Base-by-base conservation (phyloP, 768 basidiomycete species). In the Podaxis sp. region DNA sequence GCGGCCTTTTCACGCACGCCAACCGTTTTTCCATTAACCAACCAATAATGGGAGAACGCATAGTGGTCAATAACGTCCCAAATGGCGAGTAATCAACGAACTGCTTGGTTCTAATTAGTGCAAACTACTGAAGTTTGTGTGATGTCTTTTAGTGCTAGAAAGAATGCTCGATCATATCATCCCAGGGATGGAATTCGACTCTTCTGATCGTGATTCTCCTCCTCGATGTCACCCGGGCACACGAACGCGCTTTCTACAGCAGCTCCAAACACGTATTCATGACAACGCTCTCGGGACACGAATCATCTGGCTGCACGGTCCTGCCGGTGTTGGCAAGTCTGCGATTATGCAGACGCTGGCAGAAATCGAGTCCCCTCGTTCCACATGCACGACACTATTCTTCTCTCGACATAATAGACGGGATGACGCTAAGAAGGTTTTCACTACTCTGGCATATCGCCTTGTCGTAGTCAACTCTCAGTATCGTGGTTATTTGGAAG, bases 261-360 rank as follows among this genome's bases (percentile, higher is more conserved):
- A n/a, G 17, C 53, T 55, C 17, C 30, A 37, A 0, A 11, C 7
- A 17, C 28, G 15, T 24, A 55, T 55, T 13, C 53, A n/a, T 17
- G 30, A 20, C 20, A 10, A 13, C 36, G 1, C 30, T 26, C 30
- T 36, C 5, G 30, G 20, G 4, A 20, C 48, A 12, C 24, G 54
- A 24, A 53, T 57, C 1, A 49, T 64, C 13, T 64, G 63, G 63
- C 28, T 64, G 11, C 38, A 15, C 37, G 63, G 63, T 2, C 36
- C 36, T 3, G 63, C 49, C 12, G 63, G 63, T 28, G 52, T 57
- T 7, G 63, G 63, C 6, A 64, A 64, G 40, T 48, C 63, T 4
- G 56, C 63, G 1, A 50, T 64, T 7, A 50, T 57, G 33, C 37
- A 52, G 49, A 64, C 56, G 0, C 26, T 64, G 3, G 56, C 56